phyloP scores from a whole-genome alignment of 768 basidiomycete species.

The Agaricus bisporus region DNA sequence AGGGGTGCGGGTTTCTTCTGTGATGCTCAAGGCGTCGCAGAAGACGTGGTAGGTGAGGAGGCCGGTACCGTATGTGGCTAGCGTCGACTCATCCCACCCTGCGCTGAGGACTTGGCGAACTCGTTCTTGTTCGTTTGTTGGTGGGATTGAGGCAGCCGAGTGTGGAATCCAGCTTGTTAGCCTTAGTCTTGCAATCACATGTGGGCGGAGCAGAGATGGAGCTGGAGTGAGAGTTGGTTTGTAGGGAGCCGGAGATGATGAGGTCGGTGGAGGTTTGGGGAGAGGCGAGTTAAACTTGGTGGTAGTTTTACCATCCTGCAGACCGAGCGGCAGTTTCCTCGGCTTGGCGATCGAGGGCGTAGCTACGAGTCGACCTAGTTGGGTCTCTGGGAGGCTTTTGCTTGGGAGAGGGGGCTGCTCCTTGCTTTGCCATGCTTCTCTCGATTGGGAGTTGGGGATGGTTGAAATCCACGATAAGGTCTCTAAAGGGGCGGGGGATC shows the following conservation, averaged over 20 bases:
- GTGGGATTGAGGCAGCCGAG: not conserved
- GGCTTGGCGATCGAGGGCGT: too few species aligned
- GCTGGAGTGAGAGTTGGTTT: constrained; percentile 16
- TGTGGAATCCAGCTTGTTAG: constrained; percentile 18
- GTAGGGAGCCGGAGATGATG: constrained; percentile 21
- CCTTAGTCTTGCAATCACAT: constrained; percentile 18
- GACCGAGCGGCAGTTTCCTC: too few species aligned
- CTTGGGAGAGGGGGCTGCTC: not conserved
- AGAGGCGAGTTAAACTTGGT: not conserved
- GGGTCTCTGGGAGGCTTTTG: not conserved
- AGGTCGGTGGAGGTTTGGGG: constrained; percentile 17
- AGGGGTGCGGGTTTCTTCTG: constrained; percentile 23
- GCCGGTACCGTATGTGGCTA: constrained; percentile 25
- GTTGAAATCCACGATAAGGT: constrained; percentile 23
- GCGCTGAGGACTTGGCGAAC: not conserved
- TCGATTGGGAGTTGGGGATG: not conserved
- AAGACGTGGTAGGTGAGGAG: constrained; percentile 28
- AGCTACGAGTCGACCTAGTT: too few species aligned
- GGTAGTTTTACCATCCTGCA: too few species aligned
- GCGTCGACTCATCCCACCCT: constrained; percentile 19
- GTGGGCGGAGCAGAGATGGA: constrained; percentile 17
- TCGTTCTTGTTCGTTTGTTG: not conserved
- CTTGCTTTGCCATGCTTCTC: not conserved
- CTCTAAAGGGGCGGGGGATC: constrained; percentile 21
- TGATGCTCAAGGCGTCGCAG: constrained; percentile 21